A percentile compares a stretch with the other conserved stretches of the same genome.
Evolutionary conservation across 441 rosid species (phyloP).

Genomic region (Adansonia gregorii): DNA sequence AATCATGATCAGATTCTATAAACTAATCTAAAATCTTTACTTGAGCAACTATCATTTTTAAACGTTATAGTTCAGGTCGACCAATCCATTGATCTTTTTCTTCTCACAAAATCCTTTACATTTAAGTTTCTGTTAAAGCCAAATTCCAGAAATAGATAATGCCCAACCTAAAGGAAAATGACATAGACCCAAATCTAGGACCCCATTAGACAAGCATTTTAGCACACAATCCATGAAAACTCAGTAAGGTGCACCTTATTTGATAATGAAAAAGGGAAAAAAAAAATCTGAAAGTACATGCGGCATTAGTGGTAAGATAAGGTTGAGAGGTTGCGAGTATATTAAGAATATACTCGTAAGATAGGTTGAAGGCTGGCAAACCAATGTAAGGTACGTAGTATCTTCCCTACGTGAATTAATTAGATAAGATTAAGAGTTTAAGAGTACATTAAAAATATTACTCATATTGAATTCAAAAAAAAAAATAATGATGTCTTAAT

Average conservation of each 20-base stretch:
- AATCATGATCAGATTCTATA: background rate
- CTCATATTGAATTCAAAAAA: too few relatives aligned
- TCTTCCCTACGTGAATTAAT: too few relatives aligned
- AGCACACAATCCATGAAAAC: background rate
- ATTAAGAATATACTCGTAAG: too few relatives aligned
- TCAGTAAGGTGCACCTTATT: slow-evolving; percentile 17
- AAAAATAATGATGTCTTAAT: too few relatives aligned
- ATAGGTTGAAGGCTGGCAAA: too few relatives aligned
- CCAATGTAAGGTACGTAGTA: too few relatives aligned
- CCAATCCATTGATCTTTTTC: background rate
- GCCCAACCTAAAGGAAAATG: background rate
- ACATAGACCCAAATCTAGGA: background rate
- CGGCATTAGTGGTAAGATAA: too few relatives aligned
- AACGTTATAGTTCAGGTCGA: background rate
- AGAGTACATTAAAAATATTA: too few relatives aligned
- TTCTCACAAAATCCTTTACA: background rate
- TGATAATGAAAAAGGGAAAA: too few relatives aligned
- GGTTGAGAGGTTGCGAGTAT: too few relatives aligned
- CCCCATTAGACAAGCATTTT: slow-evolving; percentile 19
- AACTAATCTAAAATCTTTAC: background rate
- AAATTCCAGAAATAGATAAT: background rate
- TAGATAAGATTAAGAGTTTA: too few relatives aligned
- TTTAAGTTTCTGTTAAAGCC: background rate
- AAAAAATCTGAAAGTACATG: too few relatives aligned
- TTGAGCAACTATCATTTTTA: background rate